Evolutionary conservation across 2,329 filamentous ascomycete genomes (phyloP), one percentile per base, ranked within the genome.

Genomic region (Scytalidium lignicola): DNA sequence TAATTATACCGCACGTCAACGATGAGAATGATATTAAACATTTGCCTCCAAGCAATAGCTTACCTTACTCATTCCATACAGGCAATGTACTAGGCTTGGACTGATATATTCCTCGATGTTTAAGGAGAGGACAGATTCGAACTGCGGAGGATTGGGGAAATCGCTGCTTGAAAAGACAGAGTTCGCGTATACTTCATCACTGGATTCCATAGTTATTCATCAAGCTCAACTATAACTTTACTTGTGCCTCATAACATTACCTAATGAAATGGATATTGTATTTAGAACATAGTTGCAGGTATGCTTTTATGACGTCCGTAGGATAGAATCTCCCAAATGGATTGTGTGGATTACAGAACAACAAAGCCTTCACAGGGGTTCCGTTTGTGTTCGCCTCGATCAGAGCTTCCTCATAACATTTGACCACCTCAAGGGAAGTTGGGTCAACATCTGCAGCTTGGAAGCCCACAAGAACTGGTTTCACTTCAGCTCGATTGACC

Each of bases 101-200:
- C 79, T 68, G 28, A 81, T 74, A 23, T 79, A 55, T 0, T 60
- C 66, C 0, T 55, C 47, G 0, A 66, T 46, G 32, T 76, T 62
- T 7, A 80, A 70, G 1, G 75, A 72, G 1, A 80, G 62, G 2
- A 69, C 64, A 0, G 76, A 79, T 2, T 70, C 74, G 52, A 80
- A 81, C 0, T 65, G 62, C 0, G 54, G 10, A 75, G 69, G 49
- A 3, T 53, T 32, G 2, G 23, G 44, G 15, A 49, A 39, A 3
- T 63, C 61, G 1, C 53, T 58, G 37, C 63, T 70, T n/a, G 66
- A 54, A 55, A 66, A 76, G 0, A 69, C 59, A 0, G 70, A 72
- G 13, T 71, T 56, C 1, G 73, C 74, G 54, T 76, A 77, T 37
- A 77, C 71, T 53, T 78, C 74, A 53, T 76, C 74, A 47, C 66